Evolutionary conservation across 345 rosid genomes (phyloP), one percentile per base, ranked within the genome.

Genomic region (Rhodamnia rubescens): DNA sequence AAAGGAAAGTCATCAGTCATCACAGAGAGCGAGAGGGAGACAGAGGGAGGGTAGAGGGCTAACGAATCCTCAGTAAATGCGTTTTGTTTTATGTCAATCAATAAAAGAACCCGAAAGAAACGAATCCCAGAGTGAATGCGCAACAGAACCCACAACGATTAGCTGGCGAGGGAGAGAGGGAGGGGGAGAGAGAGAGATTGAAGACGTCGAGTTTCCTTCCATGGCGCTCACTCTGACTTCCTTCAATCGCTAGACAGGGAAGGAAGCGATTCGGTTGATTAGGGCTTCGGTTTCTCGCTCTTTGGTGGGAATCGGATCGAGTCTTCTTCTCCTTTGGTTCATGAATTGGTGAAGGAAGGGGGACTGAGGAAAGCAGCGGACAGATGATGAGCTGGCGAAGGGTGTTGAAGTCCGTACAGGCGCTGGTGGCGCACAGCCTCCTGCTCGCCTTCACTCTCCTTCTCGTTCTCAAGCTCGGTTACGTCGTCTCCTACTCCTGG

Each of bases 331-430:
- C 36, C 57, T 44, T 78, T 81, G 56, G 22, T 82, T 52, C 53
- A 49, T 83, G 69, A 59, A 49, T 83, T 29, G 85, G 85, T 83
- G 85, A 57, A 74, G 36, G 85, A 36, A 49, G 20, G 29, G 53
- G 22, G 50, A 59, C 50, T n/a, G 55, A 54, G 83, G 26, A 3
- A 36, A 14, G 85, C 53, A 49, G 57, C 57, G 85, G 69, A 40
- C 75, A 75, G 86, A 92, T 44, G 91, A 94, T 94, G 98, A 92
- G 91, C 90, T 92, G 98, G 95, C 88, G 95, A 84, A 94, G 99
- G 91, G 95, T 94, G 85, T 92, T 95, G 89, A 94, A 94, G 94
- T 95, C 98, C 58, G 91, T 88, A 42, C 99, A 94, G 95, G 94
- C 98, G 74, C 89, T 95, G 89, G 93, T 90, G 10, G 98, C 99